Percentiles rank a stretch among this genome's conserved stretches.
phyloP scores from a whole-genome alignment of 768 basidiomycete genomes.

The Phanerodontia chrysosporium region DNA sequence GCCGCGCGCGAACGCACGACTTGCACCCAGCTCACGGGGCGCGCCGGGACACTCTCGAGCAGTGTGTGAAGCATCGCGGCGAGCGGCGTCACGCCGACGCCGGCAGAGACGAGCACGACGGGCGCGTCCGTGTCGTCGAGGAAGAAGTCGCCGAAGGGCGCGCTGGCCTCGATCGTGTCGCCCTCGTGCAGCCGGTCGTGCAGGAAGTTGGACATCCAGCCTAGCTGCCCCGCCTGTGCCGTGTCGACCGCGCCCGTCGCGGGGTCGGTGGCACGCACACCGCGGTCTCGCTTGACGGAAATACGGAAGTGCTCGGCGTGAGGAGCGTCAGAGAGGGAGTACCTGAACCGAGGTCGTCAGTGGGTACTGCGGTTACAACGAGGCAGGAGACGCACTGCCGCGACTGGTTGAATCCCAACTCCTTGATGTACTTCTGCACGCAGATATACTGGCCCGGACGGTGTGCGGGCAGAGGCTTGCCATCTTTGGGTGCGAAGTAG shows the following conservation, averaged over 20 bases:
- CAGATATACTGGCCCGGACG: slow-evolving; percentile 23
- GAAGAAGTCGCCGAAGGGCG: slow-evolving; percentile 25
- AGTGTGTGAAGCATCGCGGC: slow-evolving; percentile 23
- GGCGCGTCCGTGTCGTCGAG: slow-evolving; percentile 18
- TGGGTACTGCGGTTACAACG: neutral
- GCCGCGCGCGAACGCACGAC: slow-evolving; percentile 15
- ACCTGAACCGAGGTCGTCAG: neutral
- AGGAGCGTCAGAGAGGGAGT: slow-evolving; percentile 22
- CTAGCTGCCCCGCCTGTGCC: slow-evolving; percentile 15
- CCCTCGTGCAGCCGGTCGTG: slow-evolving; percentile 19
- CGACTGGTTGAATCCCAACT: slow-evolving; percentile 17
- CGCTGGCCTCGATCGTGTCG: slow-evolving; percentile 18
- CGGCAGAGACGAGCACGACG: slow-evolving; percentile 23
- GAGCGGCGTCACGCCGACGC: slow-evolving; percentile 23
- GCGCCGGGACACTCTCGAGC: slow-evolving; percentile 2
- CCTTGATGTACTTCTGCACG: slow-evolving; percentile 17
- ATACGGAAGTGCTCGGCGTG: slow-evolving; percentile 20
- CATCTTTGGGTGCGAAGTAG: slow-evolving; percentile 21
- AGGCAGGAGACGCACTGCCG: slow-evolving; percentile 14
- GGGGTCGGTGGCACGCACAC: slow-evolving; percentile 9
- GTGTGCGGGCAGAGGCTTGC: slow-evolving; percentile 12
- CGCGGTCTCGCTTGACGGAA: slow-evolving; percentile 23
- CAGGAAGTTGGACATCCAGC: slow-evolving; percentile 23
- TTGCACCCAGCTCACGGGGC: slow-evolving; percentile 19
- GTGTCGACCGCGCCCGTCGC: slow-evolving; percentile 13